Evolutionary conservation across 31 red algal species (phyloP).

Genomic region (Porphyra umbilicalis): DNA sequence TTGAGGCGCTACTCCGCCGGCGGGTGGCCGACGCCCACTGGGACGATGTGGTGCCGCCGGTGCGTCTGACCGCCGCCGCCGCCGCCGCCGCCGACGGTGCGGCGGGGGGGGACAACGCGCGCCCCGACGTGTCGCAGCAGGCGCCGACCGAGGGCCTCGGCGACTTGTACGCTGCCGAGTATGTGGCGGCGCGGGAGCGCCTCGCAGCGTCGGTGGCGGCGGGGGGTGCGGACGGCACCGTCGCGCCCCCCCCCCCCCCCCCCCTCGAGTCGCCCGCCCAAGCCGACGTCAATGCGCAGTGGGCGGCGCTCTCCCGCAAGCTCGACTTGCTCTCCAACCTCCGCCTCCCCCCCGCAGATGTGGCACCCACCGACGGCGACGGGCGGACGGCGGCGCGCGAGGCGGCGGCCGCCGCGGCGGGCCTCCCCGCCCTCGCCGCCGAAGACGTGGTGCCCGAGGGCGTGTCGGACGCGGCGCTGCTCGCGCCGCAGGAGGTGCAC

Average conservation of each 20-base stretch:
- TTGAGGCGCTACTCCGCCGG: slow-evolving; percentile 60
- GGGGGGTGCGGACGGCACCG: not conserved
- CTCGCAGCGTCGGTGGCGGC: slow-evolving; percentile 4
- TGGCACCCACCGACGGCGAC: not conserved
- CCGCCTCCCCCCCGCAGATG: slow-evolving; percentile 3
- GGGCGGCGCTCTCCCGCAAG: slow-evolving; percentile 29
- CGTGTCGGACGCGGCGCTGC: slow-evolving; percentile 34
- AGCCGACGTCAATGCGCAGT: slow-evolving; percentile 40
- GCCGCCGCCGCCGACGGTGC: slow-evolving; percentile 59
- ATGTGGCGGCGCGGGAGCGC: slow-evolving; percentile 29
- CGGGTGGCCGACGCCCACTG: slow-evolving; percentile 54
- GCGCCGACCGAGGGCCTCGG: slow-evolving; percentile 52
- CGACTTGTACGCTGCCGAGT: slow-evolving; percentile 49
- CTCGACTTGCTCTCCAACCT: slow-evolving; percentile 48
- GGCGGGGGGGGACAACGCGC: slow-evolving; percentile 16
- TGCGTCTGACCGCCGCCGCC: not conserved
- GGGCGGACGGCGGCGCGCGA: not conserved
- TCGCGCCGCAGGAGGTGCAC: slow-evolving; percentile 42
- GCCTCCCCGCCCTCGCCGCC: slow-evolving; percentile 28
- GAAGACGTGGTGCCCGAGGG: slow-evolving; percentile 73
- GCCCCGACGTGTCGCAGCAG: slow-evolving; percentile 36
- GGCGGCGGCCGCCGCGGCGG: not conserved
- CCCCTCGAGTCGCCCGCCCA: slow-evolving; percentile 23
- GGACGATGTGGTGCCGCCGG: slow-evolving; percentile 53
- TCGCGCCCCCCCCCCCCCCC: not conserved